Percentiles rank a stretch among this genome's conserved stretches.
Evolutionary conservation across 2,329 filamentous ascomycete genomes (phyloP).

Genomic region (Neonectria sp.): DNA sequence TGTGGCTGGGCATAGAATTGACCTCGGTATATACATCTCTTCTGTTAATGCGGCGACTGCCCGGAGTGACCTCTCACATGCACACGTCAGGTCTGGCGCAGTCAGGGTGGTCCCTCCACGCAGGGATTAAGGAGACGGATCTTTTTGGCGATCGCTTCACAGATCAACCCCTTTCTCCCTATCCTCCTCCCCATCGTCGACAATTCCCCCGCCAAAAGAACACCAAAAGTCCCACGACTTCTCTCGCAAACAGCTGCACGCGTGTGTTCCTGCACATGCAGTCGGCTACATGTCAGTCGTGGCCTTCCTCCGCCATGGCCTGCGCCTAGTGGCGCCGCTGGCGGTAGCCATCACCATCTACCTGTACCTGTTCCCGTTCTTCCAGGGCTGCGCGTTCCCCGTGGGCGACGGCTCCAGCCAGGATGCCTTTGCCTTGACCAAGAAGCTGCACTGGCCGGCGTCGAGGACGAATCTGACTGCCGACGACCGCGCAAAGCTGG

Average conservation of each 20-base stretch:
- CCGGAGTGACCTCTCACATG: background rate
- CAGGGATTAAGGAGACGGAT: constrained; percentile 1
- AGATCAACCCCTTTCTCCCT: constrained; percentile 28
- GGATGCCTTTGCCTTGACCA: constrained; percentile 55
- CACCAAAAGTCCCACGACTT: constrained; percentile 18
- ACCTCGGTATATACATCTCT: too few species aligned
- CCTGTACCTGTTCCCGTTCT: constrained; percentile 89
- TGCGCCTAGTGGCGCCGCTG: constrained; percentile 71
- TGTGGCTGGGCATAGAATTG: too few species aligned
- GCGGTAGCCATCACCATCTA: constrained; percentile 80
- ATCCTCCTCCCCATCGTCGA: constrained; percentile 24
- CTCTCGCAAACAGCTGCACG: constrained; percentile 16
- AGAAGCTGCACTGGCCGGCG: constrained; percentile 60
- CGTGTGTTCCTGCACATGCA: constrained; percentile 51
- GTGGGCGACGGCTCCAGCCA: constrained; percentile 56
- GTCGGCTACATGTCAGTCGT: constrained; percentile 67
- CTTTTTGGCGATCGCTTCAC: constrained; percentile 29
- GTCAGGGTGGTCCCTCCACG: background rate
- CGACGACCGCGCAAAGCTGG: constrained; percentile 55
- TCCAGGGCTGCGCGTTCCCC: constrained; percentile 87
- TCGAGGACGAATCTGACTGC: constrained; percentile 40
- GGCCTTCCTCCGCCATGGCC: constrained; percentile 69
- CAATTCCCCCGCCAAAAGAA: background rate
- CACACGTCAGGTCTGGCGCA: constrained; percentile 11
- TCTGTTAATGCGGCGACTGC: background rate